Evolutionary conservation across 2,329 filamentous ascomycete species (phyloP), one percentile per base, ranked within the genome.

Genomic region (Aphanocladium album): DNA sequence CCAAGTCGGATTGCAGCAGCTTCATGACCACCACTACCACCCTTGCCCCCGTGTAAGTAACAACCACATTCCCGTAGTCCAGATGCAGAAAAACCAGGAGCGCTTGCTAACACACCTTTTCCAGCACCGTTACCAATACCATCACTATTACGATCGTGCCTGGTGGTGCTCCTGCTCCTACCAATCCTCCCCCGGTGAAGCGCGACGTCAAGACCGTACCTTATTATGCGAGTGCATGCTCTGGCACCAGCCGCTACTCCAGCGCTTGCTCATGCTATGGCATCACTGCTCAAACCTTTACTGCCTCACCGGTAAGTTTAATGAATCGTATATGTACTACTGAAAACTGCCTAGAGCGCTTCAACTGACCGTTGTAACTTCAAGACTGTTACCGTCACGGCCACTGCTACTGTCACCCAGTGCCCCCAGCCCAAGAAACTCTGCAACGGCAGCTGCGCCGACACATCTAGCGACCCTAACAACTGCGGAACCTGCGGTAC

Each of bases 251-350:
- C 21, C 49, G 47, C 8, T 72, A 69, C 63, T 60, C 63, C 12
- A 68, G 65, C 60, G 70, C 69, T 7, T 72, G 70, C 63, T 67
- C 65, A 1, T 72, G 70, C 64, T 66, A 64, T 30, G 69, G 70
- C 33, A 64, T 69, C 43, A 62, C 59, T 3, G 62, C 45, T 6
- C 43, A 43, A n/a, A 67, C 66, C 8, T 19, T 60, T 21, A 66
- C 64, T 5, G 50, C 62, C 14, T 61, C 61, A 9, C 57, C 57
- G 1, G 57, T 59, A 19, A 5, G 27, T 35, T 19, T 1, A 5
- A 7, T 37, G 27, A 27, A 9, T 3, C 3, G 12, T 11, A n/a
- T n/a, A n/a, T n/a, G n/a, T n/a, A n/a, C 35, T 4, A 39, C 12
- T 8, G 16, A 39, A 39, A 39, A 8, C 12, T 4, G 16, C 35